Conservation (phyloP, 2,329 filamentous ascomycete genomes). For the Fusarium sp. region DNA sequence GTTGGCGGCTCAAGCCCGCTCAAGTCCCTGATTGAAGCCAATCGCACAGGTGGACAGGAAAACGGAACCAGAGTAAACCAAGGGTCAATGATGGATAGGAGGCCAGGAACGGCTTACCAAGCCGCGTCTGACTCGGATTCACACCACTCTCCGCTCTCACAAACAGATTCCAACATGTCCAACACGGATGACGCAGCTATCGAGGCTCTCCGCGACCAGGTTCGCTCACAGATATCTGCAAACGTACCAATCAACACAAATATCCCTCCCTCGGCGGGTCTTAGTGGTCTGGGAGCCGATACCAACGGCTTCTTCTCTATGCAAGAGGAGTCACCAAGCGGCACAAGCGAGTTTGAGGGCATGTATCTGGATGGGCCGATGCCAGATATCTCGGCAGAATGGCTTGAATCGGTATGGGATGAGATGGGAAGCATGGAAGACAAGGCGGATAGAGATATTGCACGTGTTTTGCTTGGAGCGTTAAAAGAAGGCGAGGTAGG, state of each 20-base stretch:
- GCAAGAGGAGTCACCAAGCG: conserved; percentile 44
- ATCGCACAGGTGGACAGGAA: conserved; percentile 22
- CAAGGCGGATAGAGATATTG: conserved; percentile 57
- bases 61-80: not conserved
- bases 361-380: conserved; percentile 51
- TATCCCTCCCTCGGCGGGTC: conserved; percentile 46
- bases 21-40: conserved; percentile 51
- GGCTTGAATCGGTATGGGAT: conserved; percentile 58
- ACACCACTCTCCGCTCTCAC: conserved; percentile 37
- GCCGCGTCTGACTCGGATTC: conserved; percentile 32
- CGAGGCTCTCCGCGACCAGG: conserved; percentile 30
- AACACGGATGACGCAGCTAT: conserved; percentile 28
- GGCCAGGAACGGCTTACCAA: not conserved
- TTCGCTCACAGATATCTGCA: conserved; percentile 16
- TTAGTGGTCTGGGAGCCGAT: conserved; percentile 52
- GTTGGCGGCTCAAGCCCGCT: conserved; percentile 57
- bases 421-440: conserved; percentile 49
- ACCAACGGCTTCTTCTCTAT: conserved; percentile 54
- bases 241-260: conserved; percentile 33
- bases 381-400: conserved; percentile 50
- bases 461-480: conserved; percentile 57
- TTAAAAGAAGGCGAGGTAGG: conserved; percentile 51
- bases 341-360: conserved; percentile 43
- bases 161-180: conserved; percentile 39
- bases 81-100: not conserved